Conservation (phyloP, 768 basidiomycete genomes). For the Tricholoma bakamatsutake region DNA sequence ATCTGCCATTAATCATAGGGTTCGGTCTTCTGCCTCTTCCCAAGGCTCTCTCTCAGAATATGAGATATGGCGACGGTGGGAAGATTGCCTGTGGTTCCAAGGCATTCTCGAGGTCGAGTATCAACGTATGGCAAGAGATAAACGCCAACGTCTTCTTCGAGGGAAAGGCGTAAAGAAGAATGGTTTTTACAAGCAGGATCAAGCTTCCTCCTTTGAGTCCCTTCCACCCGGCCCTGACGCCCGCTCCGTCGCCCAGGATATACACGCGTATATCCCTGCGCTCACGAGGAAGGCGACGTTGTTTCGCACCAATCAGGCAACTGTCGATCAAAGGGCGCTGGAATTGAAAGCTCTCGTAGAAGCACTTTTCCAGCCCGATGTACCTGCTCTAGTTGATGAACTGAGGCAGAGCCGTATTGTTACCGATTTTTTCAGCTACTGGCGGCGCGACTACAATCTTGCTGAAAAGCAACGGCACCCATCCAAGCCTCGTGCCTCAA, state of each 20-base stretch:
- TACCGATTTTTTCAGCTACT: slow-evolving; percentile 74
- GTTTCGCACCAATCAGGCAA: slow-evolving; percentile 66
- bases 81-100: slow-evolving; percentile 77
- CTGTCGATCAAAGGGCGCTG: slow-evolving; percentile 52
- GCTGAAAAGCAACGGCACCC: slow-evolving; percentile 30
- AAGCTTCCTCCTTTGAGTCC: slow-evolving; percentile 80
- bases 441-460: slow-evolving; percentile 67
- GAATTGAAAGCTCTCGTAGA: slow-evolving; percentile 58
- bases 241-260: slow-evolving; percentile 60
- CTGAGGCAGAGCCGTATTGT: slow-evolving; percentile 51
- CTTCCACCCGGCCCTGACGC: slow-evolving; percentile 82
- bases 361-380: slow-evolving; percentile 50
- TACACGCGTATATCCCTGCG: slow-evolving; percentile 61
- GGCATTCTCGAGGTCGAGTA: slow-evolving; percentile 65
- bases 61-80: slow-evolving; percentile 77
- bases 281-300: slow-evolving; percentile 68
- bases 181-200: slow-evolving; percentile 61
- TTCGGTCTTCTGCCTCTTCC: slow-evolving; percentile 35
- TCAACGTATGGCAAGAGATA: slow-evolving; percentile 52
- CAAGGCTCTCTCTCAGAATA: slow-evolving; percentile 42
- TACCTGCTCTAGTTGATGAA: slow-evolving; percentile 63
- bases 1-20: slow-evolving; percentile 33
- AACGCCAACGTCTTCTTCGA: slow-evolving; percentile 57
- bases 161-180: slow-evolving; percentile 78
- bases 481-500: slow-evolving; percentile 32